Conservation (phyloP, 2,329 filamentous ascomycete species). For the Emergomyces orientalis region DNA sequence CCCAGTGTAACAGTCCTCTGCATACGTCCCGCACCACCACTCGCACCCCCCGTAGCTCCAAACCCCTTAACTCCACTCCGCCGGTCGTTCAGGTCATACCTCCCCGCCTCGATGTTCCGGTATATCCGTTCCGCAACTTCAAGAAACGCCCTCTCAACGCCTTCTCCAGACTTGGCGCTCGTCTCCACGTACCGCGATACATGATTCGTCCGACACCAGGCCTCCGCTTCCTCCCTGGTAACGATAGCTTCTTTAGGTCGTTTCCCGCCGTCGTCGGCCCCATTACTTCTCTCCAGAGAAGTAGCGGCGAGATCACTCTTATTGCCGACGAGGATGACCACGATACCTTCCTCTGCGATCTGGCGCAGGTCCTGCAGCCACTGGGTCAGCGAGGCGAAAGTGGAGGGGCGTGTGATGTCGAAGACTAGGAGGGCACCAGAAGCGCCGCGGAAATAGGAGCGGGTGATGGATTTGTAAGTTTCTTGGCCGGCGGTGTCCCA, state of each 20-base stretch:
- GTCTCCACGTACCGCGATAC: conserved; percentile 94
- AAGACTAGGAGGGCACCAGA: conserved; percentile 78
- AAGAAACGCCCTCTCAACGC: conserved; percentile 86
- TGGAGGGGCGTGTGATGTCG: conserved; percentile 77
- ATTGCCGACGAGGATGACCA: conserved; percentile 90
- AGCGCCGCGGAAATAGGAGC: conserved; percentile 83
- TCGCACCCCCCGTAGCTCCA: conserved; percentile 31
- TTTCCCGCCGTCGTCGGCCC: conserved; percentile 18
- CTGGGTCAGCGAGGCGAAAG: conserved; percentile 78
- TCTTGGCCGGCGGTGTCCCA: conserved; percentile 98
- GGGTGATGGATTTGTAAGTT: conserved; percentile 92
- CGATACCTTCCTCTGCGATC: conserved; percentile 91
- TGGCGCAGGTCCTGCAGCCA: conserved; percentile 92
- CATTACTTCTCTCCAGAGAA: conserved; percentile 24
- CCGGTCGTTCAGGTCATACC: conserved; percentile 88
- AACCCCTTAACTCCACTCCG: conserved; percentile 76
- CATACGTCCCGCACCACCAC: conserved; percentile 22
- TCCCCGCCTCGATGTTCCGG: conserved; percentile 89
- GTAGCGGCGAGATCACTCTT: conserved; percentile 69
- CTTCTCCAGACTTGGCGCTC: conserved; percentile 87
- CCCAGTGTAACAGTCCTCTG: conserved; percentile 38
- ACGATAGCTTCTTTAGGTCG: conserved; percentile 45
- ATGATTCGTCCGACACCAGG: conserved; percentile 78
- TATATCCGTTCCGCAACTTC: conserved; percentile 93
- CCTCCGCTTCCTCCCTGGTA: conserved; percentile 70